These are phyloP conservation scores for Tricholoma terreum DNA, from an alignment of 768 basidiomycete species.

Conservation along the genomic window DNA sequence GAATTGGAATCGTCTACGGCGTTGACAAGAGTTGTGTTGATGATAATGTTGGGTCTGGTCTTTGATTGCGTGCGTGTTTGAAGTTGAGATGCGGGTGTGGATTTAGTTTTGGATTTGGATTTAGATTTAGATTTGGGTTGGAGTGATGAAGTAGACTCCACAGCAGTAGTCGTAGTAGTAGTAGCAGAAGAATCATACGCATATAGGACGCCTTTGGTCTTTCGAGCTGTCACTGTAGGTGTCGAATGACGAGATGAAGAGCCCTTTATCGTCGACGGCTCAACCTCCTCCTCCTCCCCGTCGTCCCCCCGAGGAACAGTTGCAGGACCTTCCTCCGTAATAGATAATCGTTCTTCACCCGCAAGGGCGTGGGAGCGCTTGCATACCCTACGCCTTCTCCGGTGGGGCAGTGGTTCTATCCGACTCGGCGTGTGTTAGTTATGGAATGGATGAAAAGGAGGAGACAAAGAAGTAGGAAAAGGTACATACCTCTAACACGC, in stretches of 20 bases:
- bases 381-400: constrained; percentile 31
- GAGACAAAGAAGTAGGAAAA: constrained; percentile 1
- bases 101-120: constrained; percentile 11
- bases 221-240: too few species aligned
- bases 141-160: neutral
- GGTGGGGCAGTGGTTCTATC: constrained; percentile 26
- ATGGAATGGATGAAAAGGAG: neutral
- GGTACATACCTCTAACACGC: constrained; percentile 37
- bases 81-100: constrained; percentile 12
- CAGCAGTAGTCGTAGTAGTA: neutral
- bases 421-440: constrained; percentile 15
- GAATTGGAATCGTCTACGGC: too few species aligned
- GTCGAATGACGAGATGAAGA: too few species aligned
- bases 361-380: constrained; percentile 18
- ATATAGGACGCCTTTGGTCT: neutral
- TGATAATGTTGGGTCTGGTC: neutral
- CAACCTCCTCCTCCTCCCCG: neutral
- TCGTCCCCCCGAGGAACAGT: too few species aligned
- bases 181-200: neutral
- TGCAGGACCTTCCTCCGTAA: too few species aligned
- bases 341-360: neutral
- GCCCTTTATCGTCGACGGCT: neutral
- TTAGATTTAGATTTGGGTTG: constrained; percentile 3
- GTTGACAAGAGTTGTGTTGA: neutral
- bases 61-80: too few species aligned